Percentiles rank a stretch among this genome's conserved stretches.
These are phyloP conservation scores for Petunia secreta DNA, from an alignment of 257 asterid species.

Conservation along the genomic window DNA sequence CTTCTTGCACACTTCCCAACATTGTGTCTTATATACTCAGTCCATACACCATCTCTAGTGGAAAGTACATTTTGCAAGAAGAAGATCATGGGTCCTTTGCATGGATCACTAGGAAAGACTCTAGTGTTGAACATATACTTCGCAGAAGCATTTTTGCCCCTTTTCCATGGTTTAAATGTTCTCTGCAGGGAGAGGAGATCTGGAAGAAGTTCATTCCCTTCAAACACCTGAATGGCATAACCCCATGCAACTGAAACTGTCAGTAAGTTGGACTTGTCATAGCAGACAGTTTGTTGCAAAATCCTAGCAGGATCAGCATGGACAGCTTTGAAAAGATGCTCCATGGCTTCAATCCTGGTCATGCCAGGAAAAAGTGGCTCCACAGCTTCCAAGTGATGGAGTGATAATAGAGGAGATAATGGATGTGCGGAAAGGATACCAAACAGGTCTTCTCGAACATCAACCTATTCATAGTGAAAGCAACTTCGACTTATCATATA, in stretches of 20 bases:
- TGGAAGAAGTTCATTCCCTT: slow-evolving; percentile 64
- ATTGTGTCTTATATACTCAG: slow-evolving; percentile 44
- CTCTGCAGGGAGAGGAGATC: slow-evolving; percentile 61
- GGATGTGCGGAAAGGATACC: slow-evolving; percentile 87
- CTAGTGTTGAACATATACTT: slow-evolving; percentile 67
- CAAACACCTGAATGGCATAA: slow-evolving; percentile 66
- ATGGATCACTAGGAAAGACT: slow-evolving; percentile 54
- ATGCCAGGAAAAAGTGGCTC: slow-evolving; percentile 75
- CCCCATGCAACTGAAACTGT: slow-evolving; percentile 90
- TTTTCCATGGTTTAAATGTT: slow-evolving; percentile 81
- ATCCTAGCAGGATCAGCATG: slow-evolving; percentile 62
- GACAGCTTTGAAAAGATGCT: slow-evolving; percentile 66
- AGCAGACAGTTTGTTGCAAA: slow-evolving; percentile 85
- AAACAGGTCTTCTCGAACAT: slow-evolving; percentile 71
- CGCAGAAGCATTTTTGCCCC: slow-evolving; percentile 52
- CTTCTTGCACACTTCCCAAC: slow-evolving; percentile 47
- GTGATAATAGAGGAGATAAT: slow-evolving; percentile 60
- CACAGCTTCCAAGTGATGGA: slow-evolving; percentile 81
- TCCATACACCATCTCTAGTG: slow-evolving; percentile 46
- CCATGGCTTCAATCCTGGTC: slow-evolving; percentile 55
- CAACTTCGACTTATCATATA: background rate
- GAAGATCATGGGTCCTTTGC: slow-evolving; percentile 66
- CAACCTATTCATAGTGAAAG: slow-evolving; percentile 51
- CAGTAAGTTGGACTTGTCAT: slow-evolving; percentile 48
- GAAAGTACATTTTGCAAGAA: slow-evolving; percentile 47